A percentile compares a stretch with the other conserved stretches of the same genome.
These are phyloP conservation scores for Canavalia gladiata DNA, from an alignment of 306 rosid genomes.

Conservation along the genomic window DNA sequence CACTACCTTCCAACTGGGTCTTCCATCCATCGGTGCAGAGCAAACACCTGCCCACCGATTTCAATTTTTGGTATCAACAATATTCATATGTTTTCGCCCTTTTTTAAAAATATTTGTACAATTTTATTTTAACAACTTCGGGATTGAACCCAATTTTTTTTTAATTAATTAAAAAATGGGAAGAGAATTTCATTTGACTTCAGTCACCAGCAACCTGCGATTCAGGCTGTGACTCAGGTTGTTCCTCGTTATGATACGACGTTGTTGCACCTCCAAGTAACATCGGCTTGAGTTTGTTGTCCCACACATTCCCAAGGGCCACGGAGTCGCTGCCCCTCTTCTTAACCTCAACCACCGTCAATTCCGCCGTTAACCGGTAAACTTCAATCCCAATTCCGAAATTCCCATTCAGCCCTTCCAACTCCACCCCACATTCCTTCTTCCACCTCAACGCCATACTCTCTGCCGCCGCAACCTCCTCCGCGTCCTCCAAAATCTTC, in stretches of 20 bases:
- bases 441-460: slow-evolving; percentile 50
- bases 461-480: slow-evolving; percentile 47
- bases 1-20: background rate
- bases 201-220: slow-evolving; percentile 22
- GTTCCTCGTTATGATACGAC: background rate
- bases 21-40: background rate
- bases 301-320: slow-evolving; percentile 40
- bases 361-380: slow-evolving; percentile 48
- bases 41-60: background rate
- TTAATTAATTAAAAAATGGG: background rate
- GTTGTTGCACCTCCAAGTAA: slow-evolving; percentile 45
- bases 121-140: background rate
- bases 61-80: background rate
- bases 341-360: slow-evolving; percentile 50
- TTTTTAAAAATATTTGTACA: slow-evolving; percentile 12
- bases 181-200: background rate
- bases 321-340: slow-evolving; percentile 31
- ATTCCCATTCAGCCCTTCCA: slow-evolving; percentile 50
- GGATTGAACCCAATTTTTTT: background rate
- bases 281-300: slow-evolving; percentile 50
- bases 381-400: slow-evolving; percentile 49
- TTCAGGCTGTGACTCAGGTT: background rate
- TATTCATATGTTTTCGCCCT: background rate
- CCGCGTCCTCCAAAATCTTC: slow-evolving; percentile 43
- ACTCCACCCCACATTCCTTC: slow-evolving; percentile 56